A percentile compares a stretch with the other conserved stretches of the same genome.
phyloP scores from a whole-genome alignment of 2,329 filamentous ascomycete species.

The Cercospora nicotianae region DNA sequence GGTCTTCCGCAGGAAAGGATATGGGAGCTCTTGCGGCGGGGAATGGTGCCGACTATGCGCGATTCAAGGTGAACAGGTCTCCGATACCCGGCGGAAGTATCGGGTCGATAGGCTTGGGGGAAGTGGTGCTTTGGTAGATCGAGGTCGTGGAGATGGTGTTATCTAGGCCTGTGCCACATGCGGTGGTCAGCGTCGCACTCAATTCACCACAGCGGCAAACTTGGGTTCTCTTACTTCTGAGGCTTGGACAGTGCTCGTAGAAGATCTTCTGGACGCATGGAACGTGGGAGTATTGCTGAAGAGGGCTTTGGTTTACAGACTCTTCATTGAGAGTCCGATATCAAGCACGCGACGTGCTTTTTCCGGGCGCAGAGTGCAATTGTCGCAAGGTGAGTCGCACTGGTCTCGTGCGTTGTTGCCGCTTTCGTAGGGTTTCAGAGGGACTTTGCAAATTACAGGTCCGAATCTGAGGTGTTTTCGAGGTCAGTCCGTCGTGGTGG shows the following conservation, averaged over 20 bases:
- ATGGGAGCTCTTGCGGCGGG: conserved; percentile 76
- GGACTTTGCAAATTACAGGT: not conserved
- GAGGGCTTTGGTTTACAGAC: conserved; percentile 8
- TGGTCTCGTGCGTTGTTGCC: not conserved
- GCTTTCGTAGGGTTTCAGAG: not conserved
- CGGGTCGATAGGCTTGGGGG: conserved; percentile 66
- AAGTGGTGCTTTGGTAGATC: conserved; percentile 34
- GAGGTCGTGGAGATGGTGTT: conserved; percentile 51
- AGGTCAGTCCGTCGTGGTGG: not conserved
- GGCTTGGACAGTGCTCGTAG: conserved; percentile 92
- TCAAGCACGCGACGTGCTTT: conserved; percentile 5
- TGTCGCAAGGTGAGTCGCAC: not conserved
- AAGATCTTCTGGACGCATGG: conserved; percentile 88
- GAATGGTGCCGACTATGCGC: conserved; percentile 74
- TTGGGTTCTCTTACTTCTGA: conserved; percentile 68
- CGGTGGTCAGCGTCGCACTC: conserved; percentile 16
- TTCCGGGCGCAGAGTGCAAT: not conserved
- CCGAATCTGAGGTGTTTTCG: not conserved
- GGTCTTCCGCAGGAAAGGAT: conserved; percentile 80
- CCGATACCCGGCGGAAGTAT: conserved; percentile 83
- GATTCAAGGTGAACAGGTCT: conserved; percentile 67
- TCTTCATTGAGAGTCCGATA: conserved; percentile 17
- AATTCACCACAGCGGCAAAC: conserved; percentile 16
- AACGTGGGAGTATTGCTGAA: conserved; percentile 32
- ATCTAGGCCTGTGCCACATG: conserved; percentile 59